A percentile compares a stretch with the other conserved stretches of the same genome.
phyloP scores from a whole-genome alignment of 2,329 filamentous ascomycete genomes.

The Botrytis pseudocinerea region DNA sequence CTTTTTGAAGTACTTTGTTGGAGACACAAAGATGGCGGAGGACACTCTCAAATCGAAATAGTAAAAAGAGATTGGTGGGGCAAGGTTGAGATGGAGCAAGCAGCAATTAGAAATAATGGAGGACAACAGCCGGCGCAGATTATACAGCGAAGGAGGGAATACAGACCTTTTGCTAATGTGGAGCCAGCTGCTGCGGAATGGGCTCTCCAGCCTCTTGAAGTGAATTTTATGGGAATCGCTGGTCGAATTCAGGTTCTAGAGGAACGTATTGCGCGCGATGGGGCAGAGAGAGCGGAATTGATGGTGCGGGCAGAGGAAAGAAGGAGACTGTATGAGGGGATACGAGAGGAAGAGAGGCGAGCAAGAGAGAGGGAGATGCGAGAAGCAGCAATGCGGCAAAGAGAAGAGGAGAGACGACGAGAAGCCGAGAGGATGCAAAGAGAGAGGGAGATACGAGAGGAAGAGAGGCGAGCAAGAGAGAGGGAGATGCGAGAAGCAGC shows the following conservation, averaged over 20 bases:
- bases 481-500: background rate
- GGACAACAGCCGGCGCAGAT: background rate
- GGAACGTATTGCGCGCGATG: background rate
- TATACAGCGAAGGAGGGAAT: background rate
- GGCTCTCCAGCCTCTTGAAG: background rate
- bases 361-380: background rate
- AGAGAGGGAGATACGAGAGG: background rate
- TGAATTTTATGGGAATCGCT: background rate
- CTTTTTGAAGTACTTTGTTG: background rate
- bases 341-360: background rate
- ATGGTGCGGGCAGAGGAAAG: background rate
- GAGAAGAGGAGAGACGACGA: constrained; percentile 1
- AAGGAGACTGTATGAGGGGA: background rate
- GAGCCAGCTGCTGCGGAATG: background rate
- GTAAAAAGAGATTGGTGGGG: background rate
- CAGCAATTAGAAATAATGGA: background rate
- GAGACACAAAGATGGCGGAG: background rate
- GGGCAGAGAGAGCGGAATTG: background rate
- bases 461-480: background rate
- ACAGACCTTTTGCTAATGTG: background rate
- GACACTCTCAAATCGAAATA: background rate
- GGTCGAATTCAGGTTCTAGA: background rate
- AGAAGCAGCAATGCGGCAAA: background rate
- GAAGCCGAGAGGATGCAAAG: background rate
- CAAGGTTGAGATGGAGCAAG: background rate